Base-by-base conservation (phyloP, 495 filamentous ascomycete species). In the Eremomyces bilateralis region DNA sequence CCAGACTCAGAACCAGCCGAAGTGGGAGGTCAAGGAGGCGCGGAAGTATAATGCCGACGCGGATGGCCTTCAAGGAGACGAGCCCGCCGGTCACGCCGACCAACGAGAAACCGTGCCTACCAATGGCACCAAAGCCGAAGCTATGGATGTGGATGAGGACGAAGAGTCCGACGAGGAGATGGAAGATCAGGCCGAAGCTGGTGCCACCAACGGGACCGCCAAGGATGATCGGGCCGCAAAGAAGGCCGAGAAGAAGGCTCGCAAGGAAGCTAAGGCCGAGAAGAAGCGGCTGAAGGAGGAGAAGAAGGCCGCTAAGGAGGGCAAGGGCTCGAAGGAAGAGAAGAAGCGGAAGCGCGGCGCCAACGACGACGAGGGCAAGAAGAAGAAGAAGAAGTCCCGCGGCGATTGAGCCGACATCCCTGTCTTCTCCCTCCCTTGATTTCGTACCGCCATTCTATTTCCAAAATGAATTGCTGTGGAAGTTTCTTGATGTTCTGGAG, bases 1-100 rank as follows among this genome's bases (percentile, higher is more conserved):
- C 37, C 61, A 67, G 18, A 49, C 62, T 4, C 39, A 46, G 10
- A 58, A 63, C 37, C 66, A 80, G 21, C 61, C 70, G 38, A 94
- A 92, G 56, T 94, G 80, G 64, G 78, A 88, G 40, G 58, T 94
- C 45, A 91, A 85, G 56, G 81, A 94, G 47, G 76, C 77, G n/a
- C 68, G 83, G 46, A 90, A 84, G 56, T 97, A 97, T 62, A 95
- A 95, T 54, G 60, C 71, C 19, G 88, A 94, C 56, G 88, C 81
- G 31, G 88, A 97, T 57, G 83, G 84, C 15, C 49, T 93, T 31
- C 60, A 65, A 34, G 68, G 68, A 4, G 73, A 85, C 45, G 77
- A 78, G 40, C 62, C 64, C 15, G 61, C 72, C 4, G 51, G 56
- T 36, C 53, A 55, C 28, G 50, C 67, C 31, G 65, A 68, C 53